Base-by-base conservation (phyloP, 2,329 filamentous ascomycete genomes). In the Myriosclerotinia duriaeana region DNA sequence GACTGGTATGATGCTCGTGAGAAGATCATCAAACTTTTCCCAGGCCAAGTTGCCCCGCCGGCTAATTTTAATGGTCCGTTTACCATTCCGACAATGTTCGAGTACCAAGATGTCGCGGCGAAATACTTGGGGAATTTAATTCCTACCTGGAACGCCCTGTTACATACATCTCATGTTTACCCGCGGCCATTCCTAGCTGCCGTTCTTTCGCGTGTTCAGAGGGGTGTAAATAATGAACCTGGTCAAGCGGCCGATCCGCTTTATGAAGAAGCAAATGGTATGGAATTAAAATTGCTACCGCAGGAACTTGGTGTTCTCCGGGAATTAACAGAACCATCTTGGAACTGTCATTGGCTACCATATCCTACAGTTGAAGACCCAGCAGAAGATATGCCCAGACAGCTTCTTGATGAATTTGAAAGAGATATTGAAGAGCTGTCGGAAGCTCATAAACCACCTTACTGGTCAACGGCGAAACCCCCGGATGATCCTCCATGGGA, bases 41-140 rank as follows among this genome's bases (percentile, higher is more conserved):
- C 38, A 9, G 67, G 46, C 9, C 22, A 66, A 2, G 17, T 74
- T 12, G 48, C 64, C 15, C 53, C 69, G 3, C 72, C 73, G 2
- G 44, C 34, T 7, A 74, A 74, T 65, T 72, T 66, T 40, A 69
- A 70, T 30, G 73, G 74, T 2, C 74, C 74, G 5, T 69, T 71
- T 55, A 64, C 69, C 2, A 22, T 68, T 15, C 58, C 67, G 22
- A 56, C 62, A 4, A 42, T 20, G 17, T 53, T 52, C 2, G 67
- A 72, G 26, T 38, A 61, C 12, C 67, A 71, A 30, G 66, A 70
- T 5, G 55, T 53, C 48, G 63, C 55, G 9, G 52, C 65, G 8
- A 42, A 61, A 12, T 53, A 26, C 17, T 44, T 64, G 48, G 38
- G 36, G 12, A 44, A 53, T 14, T 59, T 55, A 26, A 61, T 46